Conservation (phyloP, 1,284 basidiomycete genomes). For the Rhodotorula sp. region DNA sequence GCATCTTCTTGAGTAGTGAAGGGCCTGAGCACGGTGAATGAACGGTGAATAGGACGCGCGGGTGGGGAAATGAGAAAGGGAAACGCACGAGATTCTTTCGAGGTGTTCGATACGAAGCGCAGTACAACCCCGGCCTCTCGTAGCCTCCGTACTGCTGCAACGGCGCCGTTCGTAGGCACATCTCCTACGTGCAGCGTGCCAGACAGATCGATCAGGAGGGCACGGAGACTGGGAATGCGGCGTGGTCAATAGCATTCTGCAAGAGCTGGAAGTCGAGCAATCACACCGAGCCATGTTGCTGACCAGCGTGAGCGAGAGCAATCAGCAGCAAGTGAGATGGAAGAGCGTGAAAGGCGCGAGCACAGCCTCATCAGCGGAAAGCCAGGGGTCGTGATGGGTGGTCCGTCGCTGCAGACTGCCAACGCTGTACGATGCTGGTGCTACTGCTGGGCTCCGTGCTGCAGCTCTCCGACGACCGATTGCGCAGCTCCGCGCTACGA, state of each 20-base stretch:
- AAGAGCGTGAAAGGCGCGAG: too few species aligned
- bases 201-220: slow-evolving; percentile 67
- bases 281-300: background rate
- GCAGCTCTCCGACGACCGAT: too few species aligned
- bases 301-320: background rate
- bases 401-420: too few species aligned
- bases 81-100: slow-evolving; percentile 58
- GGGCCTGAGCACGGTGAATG: background rate
- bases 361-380: background rate
- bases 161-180: slow-evolving; percentile 59
- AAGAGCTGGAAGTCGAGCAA: background rate
- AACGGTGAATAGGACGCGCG: background rate
- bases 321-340: background rate
- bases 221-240: slow-evolving; percentile 43
- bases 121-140: slow-evolving; percentile 59
- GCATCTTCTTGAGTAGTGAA: slow-evolving; percentile 55
- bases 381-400: too few species aligned
- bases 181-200: slow-evolving; percentile 67
- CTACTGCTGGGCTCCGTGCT: too few species aligned
- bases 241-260: background rate
- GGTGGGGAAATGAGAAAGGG: background rate
- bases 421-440: too few species aligned
- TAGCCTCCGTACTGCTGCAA: slow-evolving; percentile 59
- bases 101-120: slow-evolving; percentile 61
- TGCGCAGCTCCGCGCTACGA: too few species aligned